Evolutionary conservation across 768 basidiomycete species (phyloP).

Genomic region (Tricholoma terreum): DNA sequence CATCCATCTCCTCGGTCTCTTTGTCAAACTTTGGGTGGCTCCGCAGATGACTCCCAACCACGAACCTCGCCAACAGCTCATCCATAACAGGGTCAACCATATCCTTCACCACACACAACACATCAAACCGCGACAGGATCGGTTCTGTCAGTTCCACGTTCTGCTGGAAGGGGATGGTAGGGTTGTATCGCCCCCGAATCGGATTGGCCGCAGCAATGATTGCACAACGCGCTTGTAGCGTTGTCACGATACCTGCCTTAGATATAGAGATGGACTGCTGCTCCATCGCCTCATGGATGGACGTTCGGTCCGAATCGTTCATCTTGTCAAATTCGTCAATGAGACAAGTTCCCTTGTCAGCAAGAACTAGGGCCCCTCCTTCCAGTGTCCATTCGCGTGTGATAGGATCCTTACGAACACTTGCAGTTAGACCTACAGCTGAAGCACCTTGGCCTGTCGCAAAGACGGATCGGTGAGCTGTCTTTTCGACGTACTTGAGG

Average conservation of each 20-base stretch:
- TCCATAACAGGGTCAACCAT: constrained; percentile 96
- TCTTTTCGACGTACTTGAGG: constrained; percentile 98
- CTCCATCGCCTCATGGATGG: constrained; percentile 99
- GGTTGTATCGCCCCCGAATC: constrained; percentile 94
- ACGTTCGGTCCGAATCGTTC: constrained; percentile 97
- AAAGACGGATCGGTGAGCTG: constrained; percentile 95
- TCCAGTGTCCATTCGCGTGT: constrained; percentile 99
- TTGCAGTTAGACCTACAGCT: constrained; percentile 97
- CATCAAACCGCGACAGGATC: constrained; percentile 96
- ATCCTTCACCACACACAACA: constrained; percentile 97
- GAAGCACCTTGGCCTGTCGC: constrained; percentile 98
- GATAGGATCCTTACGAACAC: constrained; percentile 97
- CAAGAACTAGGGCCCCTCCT: constrained; percentile 96
- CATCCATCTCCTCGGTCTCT: constrained; percentile 87
- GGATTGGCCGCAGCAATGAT: constrained; percentile 99
- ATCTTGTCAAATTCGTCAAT: constrained; percentile 99
- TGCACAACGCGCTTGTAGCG: constrained; percentile 94
- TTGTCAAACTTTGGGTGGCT: constrained; percentile 92
- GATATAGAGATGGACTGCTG: constrained; percentile 99
- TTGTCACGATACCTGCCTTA: constrained; percentile 98
- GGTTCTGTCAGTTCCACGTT: constrained; percentile 99
- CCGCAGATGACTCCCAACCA: constrained; percentile 94
- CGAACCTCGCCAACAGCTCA: constrained; percentile 93
- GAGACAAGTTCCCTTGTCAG: constrained; percentile 95
- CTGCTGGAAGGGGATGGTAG: constrained; percentile 96